Evolutionary conservation across 805 yeast genomes (phyloP), one percentile per base, ranked within the genome.

Genomic region (Yarrowia sp.): DNA sequence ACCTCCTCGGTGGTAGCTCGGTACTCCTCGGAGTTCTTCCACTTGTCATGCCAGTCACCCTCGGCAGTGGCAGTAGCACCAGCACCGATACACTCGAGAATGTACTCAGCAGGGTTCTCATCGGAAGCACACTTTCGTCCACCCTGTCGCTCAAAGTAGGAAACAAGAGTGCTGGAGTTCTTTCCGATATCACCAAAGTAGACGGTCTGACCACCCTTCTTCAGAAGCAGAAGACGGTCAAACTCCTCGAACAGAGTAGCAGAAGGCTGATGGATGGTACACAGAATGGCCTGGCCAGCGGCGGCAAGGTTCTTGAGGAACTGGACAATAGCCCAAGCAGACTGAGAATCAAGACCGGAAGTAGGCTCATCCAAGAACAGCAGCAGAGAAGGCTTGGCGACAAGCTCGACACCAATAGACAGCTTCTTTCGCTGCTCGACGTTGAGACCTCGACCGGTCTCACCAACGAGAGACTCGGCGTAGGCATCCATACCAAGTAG

Each of bases 171-270:
- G 42, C 69, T 66, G 61, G 89, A 87, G 72, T 84, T 83, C 66
- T 80, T 78, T 69, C 95, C 95, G 70, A 88, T 84, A 68, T 88
- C 92, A 70, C 96, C 96, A 73, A 88, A 89, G 75, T 89, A 89
- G 36, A 87, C 93, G 68, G 92, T 89, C 71, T 81, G 78, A 69
- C 96, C 96, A 74, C 96, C 96, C 68, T 81, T 84, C 69, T 86
- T 86, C 73, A 89, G 79, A 69, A 89, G 82, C 69, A 87, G 76
- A 66, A 87, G 77, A 66, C 90, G 81, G 69, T 87, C 91, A 69
- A 87, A 87, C 72, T 85, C 86, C 72, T 85, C 84, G 73, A 87
- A 81, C 71, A 87, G 76, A 33, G 86, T 80, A 42, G 92, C 90
- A 15, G 90, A 86, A 67, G 92, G 92, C 76, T 87, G 92, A 75